Evolutionary conservation across 306 rosid genomes (phyloP).

Genomic region (Gastrolobium bilobum): DNA sequence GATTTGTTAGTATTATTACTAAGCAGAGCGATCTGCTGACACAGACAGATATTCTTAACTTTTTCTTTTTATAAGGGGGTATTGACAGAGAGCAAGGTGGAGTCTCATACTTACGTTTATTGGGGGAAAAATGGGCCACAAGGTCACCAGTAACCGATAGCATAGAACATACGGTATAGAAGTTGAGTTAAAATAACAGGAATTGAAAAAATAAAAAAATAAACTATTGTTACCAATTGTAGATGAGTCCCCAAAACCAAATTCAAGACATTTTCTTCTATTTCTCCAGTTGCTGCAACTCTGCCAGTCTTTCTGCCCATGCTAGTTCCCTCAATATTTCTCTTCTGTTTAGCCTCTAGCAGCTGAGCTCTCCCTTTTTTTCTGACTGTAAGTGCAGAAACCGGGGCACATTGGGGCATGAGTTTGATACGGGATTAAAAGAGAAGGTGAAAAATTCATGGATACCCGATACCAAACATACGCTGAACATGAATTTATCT

Average conservation of each 20-base stretch:
- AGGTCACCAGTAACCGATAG: neutral
- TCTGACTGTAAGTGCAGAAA: conserved; percentile 58
- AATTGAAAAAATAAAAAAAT: conserved; percentile 10
- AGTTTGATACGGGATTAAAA: too few species aligned
- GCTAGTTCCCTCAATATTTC: conserved; percentile 66
- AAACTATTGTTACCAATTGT: neutral
- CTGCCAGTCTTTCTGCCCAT: conserved; percentile 66
- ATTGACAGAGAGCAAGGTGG: neutral
- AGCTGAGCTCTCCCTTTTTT: conserved; percentile 64
- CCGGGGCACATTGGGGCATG: conserved; percentile 5
- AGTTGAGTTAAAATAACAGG: neutral
- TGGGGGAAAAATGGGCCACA: neutral
- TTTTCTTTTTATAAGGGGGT: neutral
- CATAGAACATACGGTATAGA: neutral
- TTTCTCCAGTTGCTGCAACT: conserved; percentile 69
- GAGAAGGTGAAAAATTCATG: too few species aligned
- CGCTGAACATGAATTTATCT: neutral
- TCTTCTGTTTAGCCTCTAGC: conserved; percentile 77
- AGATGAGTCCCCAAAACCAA: conserved; percentile 1
- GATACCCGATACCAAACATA: too few species aligned
- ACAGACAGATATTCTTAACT: too few species aligned
- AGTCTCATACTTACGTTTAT: neutral
- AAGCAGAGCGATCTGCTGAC: too few species aligned
- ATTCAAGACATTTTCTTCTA: conserved; percentile 62
- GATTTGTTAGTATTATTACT: too few species aligned